Percentiles rank a stretch among this genome's conserved stretches.
Evolutionary conservation across 2,329 filamentous ascomycete species (phyloP).

Genomic region (Sarocladium oryzae): DNA sequence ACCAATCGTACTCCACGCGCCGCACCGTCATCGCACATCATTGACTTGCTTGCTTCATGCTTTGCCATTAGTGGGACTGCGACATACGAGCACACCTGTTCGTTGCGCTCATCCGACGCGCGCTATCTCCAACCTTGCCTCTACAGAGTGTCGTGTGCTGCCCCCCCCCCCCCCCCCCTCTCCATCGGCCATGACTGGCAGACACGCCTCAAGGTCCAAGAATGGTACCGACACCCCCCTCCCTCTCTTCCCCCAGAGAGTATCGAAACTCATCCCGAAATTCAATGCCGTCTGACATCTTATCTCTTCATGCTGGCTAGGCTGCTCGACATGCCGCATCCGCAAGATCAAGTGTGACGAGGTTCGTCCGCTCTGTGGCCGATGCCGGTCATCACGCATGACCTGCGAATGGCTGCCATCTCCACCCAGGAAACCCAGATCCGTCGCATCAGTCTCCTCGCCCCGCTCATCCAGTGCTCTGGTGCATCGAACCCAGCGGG

Average conservation of each 20-base stretch:
- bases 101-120: too few relatives aligned
- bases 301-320: constrained; percentile 11
- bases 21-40: too few relatives aligned
- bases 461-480: background rate
- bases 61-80: too few relatives aligned
- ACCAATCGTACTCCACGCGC: too few relatives aligned
- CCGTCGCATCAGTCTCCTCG: background rate
- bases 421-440: background rate
- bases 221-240: background rate
- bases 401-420: constrained; percentile 16
- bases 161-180: background rate
- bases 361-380: constrained; percentile 24
- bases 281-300: background rate
- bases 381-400: constrained; percentile 24
- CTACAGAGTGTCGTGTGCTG: too few relatives aligned
- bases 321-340: constrained; percentile 31
- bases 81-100: too few relatives aligned
- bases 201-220: background rate
- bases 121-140: background rate
- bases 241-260: too few relatives aligned
- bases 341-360: constrained; percentile 33
- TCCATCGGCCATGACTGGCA: background rate
- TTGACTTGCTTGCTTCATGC: too few relatives aligned
- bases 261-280: too few relatives aligned
- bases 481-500: background rate